A percentile compares a stretch with the other conserved stretches of the same genome.
These are phyloP conservation scores for Brettanomyces custersianus DNA, from an alignment of 805 yeast genomes.

Conservation along the genomic window DNA sequence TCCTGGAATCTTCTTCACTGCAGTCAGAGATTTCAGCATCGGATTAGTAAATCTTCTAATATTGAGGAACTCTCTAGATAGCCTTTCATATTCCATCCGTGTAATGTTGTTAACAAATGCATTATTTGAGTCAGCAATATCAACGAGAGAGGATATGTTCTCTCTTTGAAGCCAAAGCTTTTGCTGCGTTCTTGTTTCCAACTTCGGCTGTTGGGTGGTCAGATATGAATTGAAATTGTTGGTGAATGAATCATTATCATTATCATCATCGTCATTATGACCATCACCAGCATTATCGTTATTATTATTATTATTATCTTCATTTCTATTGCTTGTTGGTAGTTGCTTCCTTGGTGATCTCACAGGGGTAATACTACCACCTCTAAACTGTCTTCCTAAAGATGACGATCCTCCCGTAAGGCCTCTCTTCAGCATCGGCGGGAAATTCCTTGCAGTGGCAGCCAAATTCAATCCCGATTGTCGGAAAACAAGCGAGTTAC, in stretches of 20 bases:
- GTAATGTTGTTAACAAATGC: slow-evolving; percentile 31
- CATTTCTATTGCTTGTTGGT: background rate
- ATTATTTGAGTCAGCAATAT: slow-evolving; percentile 29
- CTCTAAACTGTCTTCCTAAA: background rate
- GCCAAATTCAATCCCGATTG: slow-evolving; percentile 15
- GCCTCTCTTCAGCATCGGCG: background rate
- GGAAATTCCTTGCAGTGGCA: background rate
- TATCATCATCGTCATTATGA: background rate
- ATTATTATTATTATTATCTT: background rate
- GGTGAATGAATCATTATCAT: background rate
- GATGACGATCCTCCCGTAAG: background rate
- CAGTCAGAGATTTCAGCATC: slow-evolving; percentile 48
- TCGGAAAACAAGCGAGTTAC: slow-evolving; percentile 16
- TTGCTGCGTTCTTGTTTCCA: slow-evolving; percentile 74
- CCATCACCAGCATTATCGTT: background rate
- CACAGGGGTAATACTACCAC: background rate
- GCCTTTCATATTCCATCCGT: slow-evolving; percentile 70
- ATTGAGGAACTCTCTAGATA: slow-evolving; percentile 64
- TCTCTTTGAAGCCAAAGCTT: slow-evolving; percentile 79
- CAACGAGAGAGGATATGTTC: slow-evolving; percentile 47
- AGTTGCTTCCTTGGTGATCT: too few relatives aligned
- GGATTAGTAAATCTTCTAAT: slow-evolving; percentile 68
- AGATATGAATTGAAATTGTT: slow-evolving; percentile 18
- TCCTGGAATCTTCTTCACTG: slow-evolving; percentile 28
- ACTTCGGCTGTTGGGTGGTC: slow-evolving; percentile 27